A percentile compares a stretch with the other conserved stretches of the same genome.
Evolutionary conservation across 2,329 filamentous ascomycete species (phyloP).

Genomic region (Calonectria pteridis): DNA sequence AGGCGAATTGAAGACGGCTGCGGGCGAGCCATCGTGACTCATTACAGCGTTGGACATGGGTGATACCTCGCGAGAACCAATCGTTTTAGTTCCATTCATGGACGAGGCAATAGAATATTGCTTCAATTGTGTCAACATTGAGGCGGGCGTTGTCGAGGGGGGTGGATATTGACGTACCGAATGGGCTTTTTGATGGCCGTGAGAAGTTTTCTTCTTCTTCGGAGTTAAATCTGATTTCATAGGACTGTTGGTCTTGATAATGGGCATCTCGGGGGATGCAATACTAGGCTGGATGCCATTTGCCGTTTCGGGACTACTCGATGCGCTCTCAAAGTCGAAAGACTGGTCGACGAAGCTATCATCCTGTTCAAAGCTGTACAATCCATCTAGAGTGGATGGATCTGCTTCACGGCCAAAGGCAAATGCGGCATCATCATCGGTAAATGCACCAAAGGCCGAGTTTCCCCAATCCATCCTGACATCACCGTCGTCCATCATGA

Average conservation of each 20-base stretch:
- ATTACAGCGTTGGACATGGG: constrained; percentile 64
- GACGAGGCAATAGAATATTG: constrained; percentile 65
- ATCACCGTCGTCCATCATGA: constrained; percentile 57
- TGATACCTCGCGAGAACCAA: constrained; percentile 65
- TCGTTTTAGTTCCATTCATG: constrained; percentile 62
- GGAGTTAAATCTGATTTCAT: constrained; percentile 41
- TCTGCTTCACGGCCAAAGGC: constrained; percentile 47
- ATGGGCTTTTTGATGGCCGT: constrained; percentile 44
- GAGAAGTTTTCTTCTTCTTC: constrained; percentile 51
- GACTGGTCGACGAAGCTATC: constrained; percentile 62
- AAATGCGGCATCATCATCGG: constrained; percentile 55
- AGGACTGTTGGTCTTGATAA: constrained; percentile 52
- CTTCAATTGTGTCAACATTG: constrained; percentile 52
- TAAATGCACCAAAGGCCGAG: constrained; percentile 49
- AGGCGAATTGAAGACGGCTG: constrained; percentile 61
- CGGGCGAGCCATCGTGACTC: constrained; percentile 66
- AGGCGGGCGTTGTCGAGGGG: not conserved
- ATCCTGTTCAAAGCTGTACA: constrained; percentile 51
- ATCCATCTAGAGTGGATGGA: constrained; percentile 43
- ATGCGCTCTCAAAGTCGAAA: constrained; percentile 71
- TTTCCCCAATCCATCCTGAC: constrained; percentile 60
- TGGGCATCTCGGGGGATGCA: constrained; percentile 58
- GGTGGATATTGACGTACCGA: constrained; percentile 53
- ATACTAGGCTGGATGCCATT: constrained; percentile 47
- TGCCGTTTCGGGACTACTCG: constrained; percentile 65